Percentiles rank a stretch among this genome's conserved stretches.
Evolutionary conservation across 1,284 basidiomycete genomes (phyloP).

Genomic region (Retiboletus flavoniger): DNA sequence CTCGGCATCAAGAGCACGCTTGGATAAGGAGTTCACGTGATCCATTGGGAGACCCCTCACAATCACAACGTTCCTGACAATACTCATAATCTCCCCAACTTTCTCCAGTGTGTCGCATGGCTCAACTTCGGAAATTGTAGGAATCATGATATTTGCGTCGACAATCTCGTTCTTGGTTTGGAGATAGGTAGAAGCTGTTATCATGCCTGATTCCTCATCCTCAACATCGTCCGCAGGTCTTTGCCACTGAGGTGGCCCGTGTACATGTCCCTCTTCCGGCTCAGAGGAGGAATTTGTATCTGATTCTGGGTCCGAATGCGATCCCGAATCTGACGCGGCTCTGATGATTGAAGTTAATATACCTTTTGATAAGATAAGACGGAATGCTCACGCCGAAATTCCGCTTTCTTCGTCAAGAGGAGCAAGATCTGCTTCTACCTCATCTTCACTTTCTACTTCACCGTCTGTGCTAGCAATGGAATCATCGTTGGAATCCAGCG

Average conservation of each 20-base stretch:
- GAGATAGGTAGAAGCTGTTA: constrained; percentile 43
- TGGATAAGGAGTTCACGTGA: constrained; percentile 43
- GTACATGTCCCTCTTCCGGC: constrained; percentile 28
- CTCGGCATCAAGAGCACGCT: constrained; percentile 74
- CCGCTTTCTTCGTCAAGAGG: constrained; percentile 39
- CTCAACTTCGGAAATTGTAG: constrained; percentile 56
- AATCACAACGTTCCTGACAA: constrained; percentile 69
- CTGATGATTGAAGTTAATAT: constrained; percentile 25
- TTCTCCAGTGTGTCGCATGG: constrained; percentile 61
- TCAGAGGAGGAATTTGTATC: constrained; percentile 34
- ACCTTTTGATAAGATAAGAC: constrained; percentile 4
- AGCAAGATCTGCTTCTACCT: constrained; percentile 62
- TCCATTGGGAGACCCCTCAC: constrained; percentile 58
- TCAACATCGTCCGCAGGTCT: constrained; percentile 36
- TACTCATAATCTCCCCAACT: constrained; percentile 72
- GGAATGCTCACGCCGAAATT: constrained; percentile 21
- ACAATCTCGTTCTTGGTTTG: constrained; percentile 65
- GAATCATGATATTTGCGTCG: constrained; percentile 51
- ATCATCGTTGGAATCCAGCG: constrained; percentile 34
- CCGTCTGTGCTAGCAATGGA: constrained; percentile 52
- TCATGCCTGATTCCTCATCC: constrained; percentile 48
- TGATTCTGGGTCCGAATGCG: constrained; percentile 45
- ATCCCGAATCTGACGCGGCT: constrained; percentile 39
- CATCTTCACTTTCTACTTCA: constrained; percentile 61
- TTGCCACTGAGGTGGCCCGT: constrained; percentile 10